Base-by-base conservation (phyloP, 1,284 basidiomycete species). In the Tilletiopsis washingtonensis region DNA sequence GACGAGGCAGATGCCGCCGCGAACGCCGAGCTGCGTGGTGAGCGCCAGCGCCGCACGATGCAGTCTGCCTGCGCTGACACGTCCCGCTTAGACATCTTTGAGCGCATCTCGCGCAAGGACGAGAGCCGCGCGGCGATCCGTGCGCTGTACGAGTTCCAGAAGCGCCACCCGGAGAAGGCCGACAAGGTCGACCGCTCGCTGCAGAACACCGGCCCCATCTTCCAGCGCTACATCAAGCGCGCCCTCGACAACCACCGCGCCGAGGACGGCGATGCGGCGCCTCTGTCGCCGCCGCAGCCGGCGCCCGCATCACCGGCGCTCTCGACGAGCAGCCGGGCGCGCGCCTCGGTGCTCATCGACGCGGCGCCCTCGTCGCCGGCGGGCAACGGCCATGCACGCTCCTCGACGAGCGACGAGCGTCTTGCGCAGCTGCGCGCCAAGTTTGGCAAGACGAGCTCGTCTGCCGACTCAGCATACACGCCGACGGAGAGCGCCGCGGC, bases 61-160 rank as follows among this genome's bases (percentile, higher is more conserved):
- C n/a, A n/a, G n/a, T n/a, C n/a, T n/a, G n/a, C n/a, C n/a, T n/a
- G n/a, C n/a, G n/a, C n/a, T n/a, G n/a, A n/a, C n/a, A n/a, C n/a
- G n/a, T n/a, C n/a, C n/a, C n/a, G n/a, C n/a, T n/a, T n/a, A n/a
- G n/a, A n/a, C n/a, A 93, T 93, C 63, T 89, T 93, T 67, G 84
- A 86, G 47, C 84, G 88, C 65, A 91, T 93, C 54, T 89, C 86
- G 25, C 70, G 54, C 62, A 90, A 85, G 73, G 86, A 86, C 75
- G 85, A 84, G 27, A 89, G 82, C 6, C 85, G 84, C 17, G 85
- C 83, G 5, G 90, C 89, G 4, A 91, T 99, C 52, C 91, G 88
- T n/a, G 89, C 91, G 62, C 77, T 99, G 37, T 90, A 97, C 71
- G 84, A 91, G 40, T 97, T 91, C 77, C 77, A 94, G 64, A 93